Percentiles rank a stretch among this genome's conserved stretches.
These are phyloP conservation scores for Populus deltoides DNA, from an alignment of 345 rosid species.

Conservation along the genomic window DNA sequence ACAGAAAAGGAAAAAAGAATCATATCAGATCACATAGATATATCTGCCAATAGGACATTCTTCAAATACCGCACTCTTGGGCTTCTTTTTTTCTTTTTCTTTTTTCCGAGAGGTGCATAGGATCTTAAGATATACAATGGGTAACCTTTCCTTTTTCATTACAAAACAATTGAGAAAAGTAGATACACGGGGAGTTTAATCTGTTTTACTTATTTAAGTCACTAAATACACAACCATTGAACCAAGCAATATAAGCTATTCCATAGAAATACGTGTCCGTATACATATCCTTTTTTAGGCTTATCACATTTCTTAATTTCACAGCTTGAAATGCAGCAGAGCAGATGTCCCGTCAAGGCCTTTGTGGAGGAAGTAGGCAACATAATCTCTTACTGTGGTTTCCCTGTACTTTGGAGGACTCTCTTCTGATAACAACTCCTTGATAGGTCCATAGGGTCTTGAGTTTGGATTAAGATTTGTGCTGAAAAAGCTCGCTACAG, in stretches of 20 bases:
- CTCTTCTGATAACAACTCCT: slow-evolving; percentile 42
- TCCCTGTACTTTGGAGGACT: slow-evolving; percentile 36
- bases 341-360: slow-evolving; percentile 45
- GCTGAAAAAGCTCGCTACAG: slow-evolving; percentile 41
- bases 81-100: no score
- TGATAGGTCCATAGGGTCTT: slow-evolving; percentile 37
- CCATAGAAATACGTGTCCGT: not conserved
- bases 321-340: slow-evolving; percentile 30
- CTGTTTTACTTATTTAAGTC: no score
- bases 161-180: no score
- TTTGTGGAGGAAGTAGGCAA: slow-evolving; percentile 14
- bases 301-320: not conserved
- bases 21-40: no score
- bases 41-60: no score
- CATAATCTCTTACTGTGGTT: slow-evolving; percentile 25
- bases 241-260: not conserved
- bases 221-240: no score
- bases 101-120: no score
- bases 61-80: no score
- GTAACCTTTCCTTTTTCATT: no score
- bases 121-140: no score
- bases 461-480: not conserved
- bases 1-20: no score
- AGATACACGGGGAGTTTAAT: no score
- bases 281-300: not conserved